These are phyloP conservation scores for Psidium friedrichsthalianum DNA, from an alignment of 345 rosid species.

Conservation along the genomic window DNA sequence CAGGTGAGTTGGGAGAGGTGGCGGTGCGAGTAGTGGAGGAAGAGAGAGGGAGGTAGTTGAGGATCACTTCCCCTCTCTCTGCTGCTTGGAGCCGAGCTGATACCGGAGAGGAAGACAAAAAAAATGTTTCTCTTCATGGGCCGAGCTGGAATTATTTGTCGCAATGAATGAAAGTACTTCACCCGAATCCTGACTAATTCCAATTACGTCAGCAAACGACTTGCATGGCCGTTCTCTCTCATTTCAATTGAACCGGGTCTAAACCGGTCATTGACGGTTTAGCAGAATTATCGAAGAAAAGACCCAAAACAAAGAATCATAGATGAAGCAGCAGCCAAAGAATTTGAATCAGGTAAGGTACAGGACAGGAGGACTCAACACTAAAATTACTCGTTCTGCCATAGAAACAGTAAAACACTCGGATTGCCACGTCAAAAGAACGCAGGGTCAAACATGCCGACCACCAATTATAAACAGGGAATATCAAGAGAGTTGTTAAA, in stretches of 20 bases:
- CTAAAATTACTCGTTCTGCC: background rate
- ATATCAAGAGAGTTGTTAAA: background rate
- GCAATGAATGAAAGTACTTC: too few relatives aligned
- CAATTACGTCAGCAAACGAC: too few relatives aligned
- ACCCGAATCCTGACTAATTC: too few relatives aligned
- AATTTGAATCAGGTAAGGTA: background rate
- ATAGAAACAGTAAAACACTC: background rate
- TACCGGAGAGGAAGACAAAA: too few relatives aligned
- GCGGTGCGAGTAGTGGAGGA: slow-evolving; percentile 11
- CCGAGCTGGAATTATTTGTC: too few relatives aligned
- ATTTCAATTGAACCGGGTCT: too few relatives aligned
- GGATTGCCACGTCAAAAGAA: background rate
- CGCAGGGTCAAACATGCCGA: background rate
- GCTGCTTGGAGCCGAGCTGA: too few relatives aligned
- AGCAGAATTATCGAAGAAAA: background rate
- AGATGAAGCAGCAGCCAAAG: background rate
- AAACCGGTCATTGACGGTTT: background rate
- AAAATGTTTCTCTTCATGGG: too few relatives aligned
- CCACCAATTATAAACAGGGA: background rate
- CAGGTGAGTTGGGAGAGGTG: slow-evolving; percentile 8
- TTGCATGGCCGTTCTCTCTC: too few relatives aligned
- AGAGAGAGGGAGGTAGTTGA: background rate
- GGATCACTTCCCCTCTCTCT: background rate
- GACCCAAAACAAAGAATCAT: background rate
- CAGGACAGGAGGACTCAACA: background rate